These are phyloP conservation scores for Malus orientalis DNA, from an alignment of 306 rosid genomes.

Conservation along the genomic window DNA sequence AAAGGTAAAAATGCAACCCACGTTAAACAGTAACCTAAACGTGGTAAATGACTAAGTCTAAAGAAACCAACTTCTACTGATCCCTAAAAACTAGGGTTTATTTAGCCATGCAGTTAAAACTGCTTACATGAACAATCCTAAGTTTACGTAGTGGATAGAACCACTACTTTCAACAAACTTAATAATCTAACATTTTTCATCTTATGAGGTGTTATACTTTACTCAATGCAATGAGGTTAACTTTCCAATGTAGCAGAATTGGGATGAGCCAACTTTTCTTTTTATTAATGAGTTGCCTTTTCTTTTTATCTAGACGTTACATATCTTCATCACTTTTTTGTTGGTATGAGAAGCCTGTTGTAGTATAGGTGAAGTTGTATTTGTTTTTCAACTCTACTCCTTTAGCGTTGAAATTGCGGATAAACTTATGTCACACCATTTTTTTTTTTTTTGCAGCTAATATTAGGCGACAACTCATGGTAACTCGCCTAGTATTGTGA, in stretches of 20 bases:
- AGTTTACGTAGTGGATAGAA: no score
- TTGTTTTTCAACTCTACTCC: background rate
- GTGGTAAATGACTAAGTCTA: no score
- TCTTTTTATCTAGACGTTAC: background rate
- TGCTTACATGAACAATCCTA: no score
- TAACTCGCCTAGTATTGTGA: conserved; percentile 66
- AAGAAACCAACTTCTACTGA: no score
- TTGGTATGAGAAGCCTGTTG: background rate
- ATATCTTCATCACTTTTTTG: background rate
- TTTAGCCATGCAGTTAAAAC: no score
- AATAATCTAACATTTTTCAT: no score
- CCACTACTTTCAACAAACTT: no score
- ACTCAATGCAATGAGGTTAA: no score
- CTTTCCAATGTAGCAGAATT: background rate
- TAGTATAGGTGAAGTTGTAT: background rate
- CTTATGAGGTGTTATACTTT: no score
- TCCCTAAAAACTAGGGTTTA: no score
- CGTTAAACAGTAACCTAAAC: no score
- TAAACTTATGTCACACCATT: background rate
- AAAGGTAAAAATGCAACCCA: no score
- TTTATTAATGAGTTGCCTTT: background rate
- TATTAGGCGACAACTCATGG: conserved; percentile 74
- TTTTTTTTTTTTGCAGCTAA: conserved; percentile 38
- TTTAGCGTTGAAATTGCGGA: background rate
- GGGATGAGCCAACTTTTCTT: background rate